A percentile compares a stretch with the other conserved stretches of the same genome.
phyloP scores from a whole-genome alignment of 441 rosid genomes.

The California macrophylla region DNA sequence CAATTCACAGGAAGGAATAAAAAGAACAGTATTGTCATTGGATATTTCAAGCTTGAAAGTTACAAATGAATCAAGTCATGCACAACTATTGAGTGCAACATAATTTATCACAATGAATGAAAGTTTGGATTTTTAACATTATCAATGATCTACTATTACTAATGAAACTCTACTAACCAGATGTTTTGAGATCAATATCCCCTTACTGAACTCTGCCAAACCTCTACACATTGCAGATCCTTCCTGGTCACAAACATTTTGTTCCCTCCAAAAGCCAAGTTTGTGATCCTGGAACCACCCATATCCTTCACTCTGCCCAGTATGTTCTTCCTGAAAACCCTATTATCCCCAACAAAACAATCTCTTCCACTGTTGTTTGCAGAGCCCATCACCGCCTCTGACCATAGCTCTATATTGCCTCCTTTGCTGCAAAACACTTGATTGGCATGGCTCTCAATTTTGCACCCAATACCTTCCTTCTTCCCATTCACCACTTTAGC shows the following conservation, averaged over 20 bases:
- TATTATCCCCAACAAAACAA: slow-evolving; percentile 24
- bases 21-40: not conserved
- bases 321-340: slow-evolving; percentile 63
- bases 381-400: slow-evolving; percentile 53
- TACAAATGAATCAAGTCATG: not conserved
- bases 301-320: slow-evolving; percentile 45
- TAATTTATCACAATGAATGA: not conserved
- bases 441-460: slow-evolving; percentile 61
- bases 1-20: not conserved
- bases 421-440: slow-evolving; percentile 66
- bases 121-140: not conserved
- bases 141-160: not conserved
- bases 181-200: not conserved
- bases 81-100: not conserved
- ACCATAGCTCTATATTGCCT: slow-evolving; percentile 65
- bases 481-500: slow-evolving; percentile 39
- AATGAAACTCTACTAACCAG: not conserved
- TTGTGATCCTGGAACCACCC: slow-evolving; percentile 50
- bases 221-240: slow-evolving; percentile 65
- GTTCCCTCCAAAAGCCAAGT: slow-evolving; percentile 69
- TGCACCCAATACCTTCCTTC: slow-evolving; percentile 70
- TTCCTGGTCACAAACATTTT: slow-evolving; percentile 64
- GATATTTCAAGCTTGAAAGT: not conserved
- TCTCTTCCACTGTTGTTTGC: slow-evolving; percentile 26
- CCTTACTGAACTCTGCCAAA: slow-evolving; percentile 60